These are phyloP conservation scores for Kalmusia sp. DNA, from an alignment of 2,329 filamentous ascomycete genomes.

Conservation along the genomic window DNA sequence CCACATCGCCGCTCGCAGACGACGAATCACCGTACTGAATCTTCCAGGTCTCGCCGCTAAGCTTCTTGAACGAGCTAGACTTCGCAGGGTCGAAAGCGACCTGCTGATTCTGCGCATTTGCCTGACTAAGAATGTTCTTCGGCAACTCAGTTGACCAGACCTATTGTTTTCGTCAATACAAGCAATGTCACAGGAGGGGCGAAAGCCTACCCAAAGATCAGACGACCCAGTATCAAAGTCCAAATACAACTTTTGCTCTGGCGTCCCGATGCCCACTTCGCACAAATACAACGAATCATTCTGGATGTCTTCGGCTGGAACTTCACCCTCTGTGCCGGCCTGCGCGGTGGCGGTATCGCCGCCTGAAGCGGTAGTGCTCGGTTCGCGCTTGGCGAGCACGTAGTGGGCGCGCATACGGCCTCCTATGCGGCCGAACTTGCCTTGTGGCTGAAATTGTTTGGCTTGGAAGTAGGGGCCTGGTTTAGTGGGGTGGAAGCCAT, in stretches of 20 bases:
- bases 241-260: constrained; percentile 61
- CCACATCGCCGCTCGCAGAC: constrained; percentile 67
- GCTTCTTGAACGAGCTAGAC: constrained; percentile 36
- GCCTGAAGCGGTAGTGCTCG: constrained; percentile 3
- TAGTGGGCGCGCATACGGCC: constrained; percentile 30
- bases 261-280: constrained; percentile 68
- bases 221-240: constrained; percentile 74
- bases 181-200: not conserved
- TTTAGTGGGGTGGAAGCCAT: constrained; percentile 34
- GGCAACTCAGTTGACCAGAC: constrained; percentile 34
- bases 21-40: constrained; percentile 71
- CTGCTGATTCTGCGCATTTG: constrained; percentile 58
- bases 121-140: constrained; percentile 41
- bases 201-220: constrained; percentile 62
- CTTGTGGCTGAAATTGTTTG: constrained; percentile 26
- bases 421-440: constrained; percentile 28
- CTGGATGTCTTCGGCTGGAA: constrained; percentile 27
- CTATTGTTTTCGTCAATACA: constrained; percentile 10
- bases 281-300: constrained; percentile 48
- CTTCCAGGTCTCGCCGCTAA: constrained; percentile 60
- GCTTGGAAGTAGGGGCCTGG: constrained; percentile 31
- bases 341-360: not conserved
- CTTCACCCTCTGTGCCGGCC: constrained; percentile 18
- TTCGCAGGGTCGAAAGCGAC: constrained; percentile 61
- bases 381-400: constrained; percentile 22